phyloP scores from a whole-genome alignment of 495 filamentous ascomycete genomes.

The Aspergillus kassunensis region DNA sequence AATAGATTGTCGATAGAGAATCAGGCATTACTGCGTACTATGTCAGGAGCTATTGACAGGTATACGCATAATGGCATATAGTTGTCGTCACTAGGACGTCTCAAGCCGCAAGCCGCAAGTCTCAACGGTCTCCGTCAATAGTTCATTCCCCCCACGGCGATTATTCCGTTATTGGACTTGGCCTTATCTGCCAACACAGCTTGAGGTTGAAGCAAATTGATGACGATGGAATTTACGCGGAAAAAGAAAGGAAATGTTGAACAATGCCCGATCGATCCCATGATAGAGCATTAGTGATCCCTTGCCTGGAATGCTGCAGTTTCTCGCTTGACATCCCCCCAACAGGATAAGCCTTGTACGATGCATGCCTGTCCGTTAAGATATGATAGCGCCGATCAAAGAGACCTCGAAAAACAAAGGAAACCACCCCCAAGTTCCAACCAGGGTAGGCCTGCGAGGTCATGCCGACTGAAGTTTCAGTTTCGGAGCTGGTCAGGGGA shows the following conservation, averaged over 20 bases:
- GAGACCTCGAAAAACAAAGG: background rate
- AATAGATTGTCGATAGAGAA: background rate
- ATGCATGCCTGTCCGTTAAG: background rate
- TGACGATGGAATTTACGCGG: background rate
- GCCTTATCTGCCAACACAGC: background rate
- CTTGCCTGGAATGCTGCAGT: background rate
- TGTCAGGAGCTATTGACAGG: conserved; percentile 1
- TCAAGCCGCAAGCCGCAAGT: background rate
- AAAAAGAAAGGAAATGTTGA: background rate
- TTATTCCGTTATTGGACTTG: background rate
- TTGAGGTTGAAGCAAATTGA: background rate
- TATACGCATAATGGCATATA: background rate
- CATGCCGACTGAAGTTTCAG: conserved; percentile 4
- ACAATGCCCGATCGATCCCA: background rate
- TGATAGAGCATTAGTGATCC: conserved; percentile 3
- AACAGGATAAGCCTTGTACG: conserved; percentile 7
- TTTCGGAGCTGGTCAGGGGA: conserved; percentile 13
- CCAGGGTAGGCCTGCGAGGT: background rate
- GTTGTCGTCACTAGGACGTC: background rate
- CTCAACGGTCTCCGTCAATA: background rate
- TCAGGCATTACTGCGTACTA: background rate
- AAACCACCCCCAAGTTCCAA: too few species aligned
- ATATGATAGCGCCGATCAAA: conserved; percentile 9
- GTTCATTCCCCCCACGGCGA: background rate
- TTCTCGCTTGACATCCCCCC: conserved; percentile 3